These are phyloP conservation scores for Eucalyptus fibrosa DNA, from an alignment of 345 rosid species.

Conservation along the genomic window DNA sequence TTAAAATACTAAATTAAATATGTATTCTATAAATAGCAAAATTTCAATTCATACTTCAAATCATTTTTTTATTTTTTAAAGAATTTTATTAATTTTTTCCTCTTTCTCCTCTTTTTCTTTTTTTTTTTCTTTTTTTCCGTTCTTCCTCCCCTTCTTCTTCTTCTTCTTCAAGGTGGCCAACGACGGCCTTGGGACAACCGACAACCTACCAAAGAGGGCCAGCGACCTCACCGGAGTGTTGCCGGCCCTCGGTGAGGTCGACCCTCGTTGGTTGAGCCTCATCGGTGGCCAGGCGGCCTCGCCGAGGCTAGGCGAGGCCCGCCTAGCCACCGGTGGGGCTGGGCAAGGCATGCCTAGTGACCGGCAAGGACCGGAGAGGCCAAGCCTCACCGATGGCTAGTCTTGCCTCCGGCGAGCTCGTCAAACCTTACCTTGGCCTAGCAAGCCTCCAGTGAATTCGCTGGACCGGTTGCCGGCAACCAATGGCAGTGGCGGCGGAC, in stretches of 20 bases:
- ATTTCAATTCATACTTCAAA: too few species aligned
- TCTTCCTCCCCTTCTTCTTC: too few species aligned
- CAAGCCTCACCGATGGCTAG: accelerated
- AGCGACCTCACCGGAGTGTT: accelerated
- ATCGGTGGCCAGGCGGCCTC: accelerated
- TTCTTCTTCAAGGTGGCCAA: too few species aligned
- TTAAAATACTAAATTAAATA: too few species aligned
- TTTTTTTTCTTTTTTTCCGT: too few species aligned
- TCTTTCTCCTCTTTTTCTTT: too few species aligned
- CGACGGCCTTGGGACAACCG: accelerated
- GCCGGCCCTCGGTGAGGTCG: accelerated
- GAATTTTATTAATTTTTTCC: too few species aligned
- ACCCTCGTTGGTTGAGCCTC: accelerated
- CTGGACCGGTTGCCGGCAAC: accelerated
- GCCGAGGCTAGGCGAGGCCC: accelerated
- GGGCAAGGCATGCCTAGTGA: accelerated
- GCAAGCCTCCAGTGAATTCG: accelerated
- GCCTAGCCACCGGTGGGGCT: accelerated
- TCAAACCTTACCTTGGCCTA: accelerated
- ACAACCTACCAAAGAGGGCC: accelerated
- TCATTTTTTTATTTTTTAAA: too few species aligned
- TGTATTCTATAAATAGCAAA: too few species aligned
- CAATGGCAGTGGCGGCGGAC: accelerated
- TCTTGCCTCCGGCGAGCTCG: accelerated
- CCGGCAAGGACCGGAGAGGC: accelerated